phyloP scores from a whole-genome alignment of 331 rosid genomes.

The Arachis monticola region DNA sequence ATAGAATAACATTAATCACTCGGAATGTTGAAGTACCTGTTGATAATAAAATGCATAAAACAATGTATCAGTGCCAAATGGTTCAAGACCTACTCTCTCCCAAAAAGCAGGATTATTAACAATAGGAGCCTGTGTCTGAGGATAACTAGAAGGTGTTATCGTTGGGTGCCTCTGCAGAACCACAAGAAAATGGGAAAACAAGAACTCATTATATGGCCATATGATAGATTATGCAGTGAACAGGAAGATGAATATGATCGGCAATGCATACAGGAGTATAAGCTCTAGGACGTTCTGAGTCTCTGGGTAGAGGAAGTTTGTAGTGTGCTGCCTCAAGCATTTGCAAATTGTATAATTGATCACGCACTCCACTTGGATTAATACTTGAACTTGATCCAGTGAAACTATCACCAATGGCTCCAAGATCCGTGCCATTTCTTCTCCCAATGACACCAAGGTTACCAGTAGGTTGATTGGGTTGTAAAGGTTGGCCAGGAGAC shows the following conservation, averaged over 20 bases:
- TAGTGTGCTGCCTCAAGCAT: constrained; percentile 88
- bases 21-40: constrained; percentile 60
- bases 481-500: constrained; percentile 92
- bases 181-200: constrained; percentile 20
- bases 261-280: constrained; percentile 75
- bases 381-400: constrained; percentile 58
- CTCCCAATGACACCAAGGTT: constrained; percentile 96
- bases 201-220: constrained; percentile 9
- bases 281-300: constrained; percentile 90
- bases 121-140: constrained; percentile 93
- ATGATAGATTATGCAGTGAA: constrained; percentile 12
- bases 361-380: constrained; percentile 72
- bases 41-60: constrained; percentile 95
- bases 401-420: constrained; percentile 85
- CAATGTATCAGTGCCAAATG: constrained; percentile 76
- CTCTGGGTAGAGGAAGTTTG: constrained; percentile 87
- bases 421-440: constrained; percentile 87
- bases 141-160: constrained; percentile 80
- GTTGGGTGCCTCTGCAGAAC: constrained; percentile 78
- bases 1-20: constrained; percentile 14
- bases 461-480: constrained; percentile 71
- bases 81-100: constrained; percentile 82
- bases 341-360: constrained; percentile 72
- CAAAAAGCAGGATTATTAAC: constrained; percentile 94
- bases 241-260: constrained; percentile 23